These are phyloP conservation scores for Marvania coccoides DNA, from an alignment of 139 green algal genomes.

Conservation along the genomic window DNA sequence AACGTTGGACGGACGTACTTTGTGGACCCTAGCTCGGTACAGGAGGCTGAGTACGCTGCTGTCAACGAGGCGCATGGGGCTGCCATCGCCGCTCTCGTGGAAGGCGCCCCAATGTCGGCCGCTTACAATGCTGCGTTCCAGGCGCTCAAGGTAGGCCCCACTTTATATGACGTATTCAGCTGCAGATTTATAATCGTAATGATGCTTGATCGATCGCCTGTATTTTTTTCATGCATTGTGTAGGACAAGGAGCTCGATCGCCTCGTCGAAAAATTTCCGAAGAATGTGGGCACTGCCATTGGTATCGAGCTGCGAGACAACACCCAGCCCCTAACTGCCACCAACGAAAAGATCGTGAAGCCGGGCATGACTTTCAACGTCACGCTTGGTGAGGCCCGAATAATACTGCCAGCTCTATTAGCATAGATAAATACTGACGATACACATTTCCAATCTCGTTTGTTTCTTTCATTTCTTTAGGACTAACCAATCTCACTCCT, in stretches of 20 bases:
- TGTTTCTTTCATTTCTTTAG: background rate
- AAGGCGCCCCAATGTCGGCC: conserved; percentile 51
- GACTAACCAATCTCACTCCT: no score
- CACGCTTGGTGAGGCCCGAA: conserved; percentile 25
- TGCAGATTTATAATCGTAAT: background rate
- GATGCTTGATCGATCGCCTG: background rate
- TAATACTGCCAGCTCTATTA: conserved; percentile 2
- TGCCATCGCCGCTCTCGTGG: conserved; percentile 62
- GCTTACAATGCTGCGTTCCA: conserved; percentile 64
- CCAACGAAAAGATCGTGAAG: conserved; percentile 33
- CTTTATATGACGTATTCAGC: background rate
- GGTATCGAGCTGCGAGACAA: conserved; percentile 81
- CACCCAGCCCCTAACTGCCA: conserved; percentile 35
- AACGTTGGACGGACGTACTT: conserved; percentile 87
- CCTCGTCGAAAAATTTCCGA: conserved; percentile 65
- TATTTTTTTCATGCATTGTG: background rate
- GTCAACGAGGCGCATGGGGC: conserved; percentile 69
- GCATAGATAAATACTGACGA: no score
- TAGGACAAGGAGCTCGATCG: conserved; percentile 41
- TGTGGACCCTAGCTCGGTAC: conserved; percentile 73
- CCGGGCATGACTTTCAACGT: conserved; percentile 70
- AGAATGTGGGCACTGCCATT: conserved; percentile 85
- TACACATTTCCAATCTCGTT: background rate
- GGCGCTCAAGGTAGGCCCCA: conserved; percentile 33
- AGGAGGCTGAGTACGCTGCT: conserved; percentile 73